Conservation (phyloP, 306 rosid genomes). For the Medicago ruthenica region DNA sequence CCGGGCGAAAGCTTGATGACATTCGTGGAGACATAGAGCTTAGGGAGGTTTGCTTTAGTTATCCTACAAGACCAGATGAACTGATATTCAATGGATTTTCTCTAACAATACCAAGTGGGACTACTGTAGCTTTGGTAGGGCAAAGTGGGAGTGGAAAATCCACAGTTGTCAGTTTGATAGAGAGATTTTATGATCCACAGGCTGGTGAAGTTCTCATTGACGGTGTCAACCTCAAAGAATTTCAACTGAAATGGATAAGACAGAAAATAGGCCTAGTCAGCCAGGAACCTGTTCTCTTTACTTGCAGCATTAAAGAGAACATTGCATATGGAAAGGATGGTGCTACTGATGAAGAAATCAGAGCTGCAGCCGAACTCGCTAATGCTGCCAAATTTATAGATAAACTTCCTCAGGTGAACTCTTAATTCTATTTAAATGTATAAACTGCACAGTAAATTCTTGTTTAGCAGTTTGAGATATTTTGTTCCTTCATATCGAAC, state of each 20-base stretch:
- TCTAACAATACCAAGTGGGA: slow-evolving; percentile 58
- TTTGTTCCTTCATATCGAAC: slow-evolving; percentile 7
- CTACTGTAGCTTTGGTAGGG: slow-evolving; percentile 78
- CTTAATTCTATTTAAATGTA: slow-evolving; percentile 4
- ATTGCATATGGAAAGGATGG: slow-evolving; percentile 77
- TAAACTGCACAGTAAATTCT: not conserved
- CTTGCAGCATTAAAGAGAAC: slow-evolving; percentile 77
- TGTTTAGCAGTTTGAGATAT: not conserved
- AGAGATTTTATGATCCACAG: slow-evolving; percentile 87
- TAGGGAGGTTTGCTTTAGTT: slow-evolving; percentile 56
- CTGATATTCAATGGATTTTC: slow-evolving; percentile 57
- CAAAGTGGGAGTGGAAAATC: slow-evolving; percentile 94
- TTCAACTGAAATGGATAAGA: slow-evolving; percentile 82
- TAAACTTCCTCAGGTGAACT: slow-evolving; percentile 43
- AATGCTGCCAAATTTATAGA: slow-evolving; percentile 48
- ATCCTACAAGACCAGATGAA: slow-evolving; percentile 78
- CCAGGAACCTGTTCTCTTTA: slow-evolving; percentile 82
- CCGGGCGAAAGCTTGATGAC: slow-evolving; percentile 57
- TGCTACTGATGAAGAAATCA: slow-evolving; percentile 58
- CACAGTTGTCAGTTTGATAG: slow-evolving; percentile 80
- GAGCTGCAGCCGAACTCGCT: slow-evolving; percentile 45
- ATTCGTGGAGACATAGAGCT: slow-evolving; percentile 58
- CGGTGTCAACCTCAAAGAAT: slow-evolving; percentile 67
- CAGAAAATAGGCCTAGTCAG: slow-evolving; percentile 81
- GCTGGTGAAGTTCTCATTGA: slow-evolving; percentile 81